These are phyloP conservation scores for Ogataea nonfermentans DNA, from an alignment of 805 yeast species.

Conservation along the genomic window DNA sequence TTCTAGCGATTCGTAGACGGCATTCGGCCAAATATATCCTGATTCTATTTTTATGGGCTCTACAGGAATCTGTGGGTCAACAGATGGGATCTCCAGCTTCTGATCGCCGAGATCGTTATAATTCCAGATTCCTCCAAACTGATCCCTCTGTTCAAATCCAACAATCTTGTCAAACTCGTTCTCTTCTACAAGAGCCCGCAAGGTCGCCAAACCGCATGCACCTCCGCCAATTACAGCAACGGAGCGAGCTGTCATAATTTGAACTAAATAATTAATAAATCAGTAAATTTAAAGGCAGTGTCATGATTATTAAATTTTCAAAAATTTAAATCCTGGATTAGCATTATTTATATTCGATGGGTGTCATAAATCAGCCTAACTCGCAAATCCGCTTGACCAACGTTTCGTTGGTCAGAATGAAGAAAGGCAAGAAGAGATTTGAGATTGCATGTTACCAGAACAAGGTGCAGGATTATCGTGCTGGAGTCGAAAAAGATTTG, in stretches of 20 bases:
- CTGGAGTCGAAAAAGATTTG: slow-evolving; percentile 83
- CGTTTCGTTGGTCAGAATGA: slow-evolving; percentile 88
- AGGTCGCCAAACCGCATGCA: slow-evolving; percentile 66
- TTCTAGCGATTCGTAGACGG: slow-evolving; percentile 65
- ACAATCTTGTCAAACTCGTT: slow-evolving; percentile 44
- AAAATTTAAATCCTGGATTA: not conserved
- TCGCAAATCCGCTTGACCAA: slow-evolving; percentile 89
- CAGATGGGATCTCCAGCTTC: slow-evolving; percentile 29
- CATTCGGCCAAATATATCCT: slow-evolving; percentile 42
- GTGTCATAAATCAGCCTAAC: slow-evolving; percentile 76
- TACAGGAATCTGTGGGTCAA: slow-evolving; percentile 23
- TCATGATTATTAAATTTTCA: too few relatives aligned
- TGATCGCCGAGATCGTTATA: slow-evolving; percentile 38
- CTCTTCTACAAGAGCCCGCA: slow-evolving; percentile 61
- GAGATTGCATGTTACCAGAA: slow-evolving; percentile 97
- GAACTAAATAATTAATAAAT: not conserved
- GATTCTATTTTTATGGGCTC: slow-evolving; percentile 11
- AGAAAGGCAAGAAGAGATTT: slow-evolving; percentile 86
- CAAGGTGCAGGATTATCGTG: slow-evolving; percentile 93
- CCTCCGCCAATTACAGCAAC: slow-evolving; percentile 79
- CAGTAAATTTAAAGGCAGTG: too few relatives aligned
- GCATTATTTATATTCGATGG: slow-evolving; percentile 24
- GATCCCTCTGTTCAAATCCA: slow-evolving; percentile 56
- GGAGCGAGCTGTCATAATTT: slow-evolving; percentile 2
- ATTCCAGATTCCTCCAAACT: slow-evolving; percentile 84